Base-by-base conservation (phyloP, 495 filamentous ascomycete species). In the Tuber melanosporum region DNA sequence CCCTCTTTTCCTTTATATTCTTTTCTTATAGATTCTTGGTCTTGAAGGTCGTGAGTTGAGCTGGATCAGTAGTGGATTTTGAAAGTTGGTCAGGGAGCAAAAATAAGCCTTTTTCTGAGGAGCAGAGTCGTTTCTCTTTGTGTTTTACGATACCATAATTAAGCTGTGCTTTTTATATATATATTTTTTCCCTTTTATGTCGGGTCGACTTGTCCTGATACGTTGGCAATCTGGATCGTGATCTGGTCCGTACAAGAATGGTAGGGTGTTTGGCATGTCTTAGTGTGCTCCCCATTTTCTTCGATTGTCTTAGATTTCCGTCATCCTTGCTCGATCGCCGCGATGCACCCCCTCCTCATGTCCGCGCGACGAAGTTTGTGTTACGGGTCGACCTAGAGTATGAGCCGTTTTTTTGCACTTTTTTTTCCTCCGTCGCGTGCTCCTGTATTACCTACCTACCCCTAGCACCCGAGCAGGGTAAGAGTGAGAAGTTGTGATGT, bases 101-200 rank as follows among this genome's bases (percentile, higher is more conserved):
- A 57, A 57, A 10, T n/a, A 12, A 3, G 47, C 47, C 47, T 20
- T 2, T 46, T 46, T 22, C 47, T 52, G 47, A 22, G 39, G 9
- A 22, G 17, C 45, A 46, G 12, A 22, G 6, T 57, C 15, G 0
- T 66, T n/a, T 66, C 22, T 32, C 57, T 32, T 66, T 66, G 49
- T 66, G 57, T 66, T 26, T 26, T 57, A 57, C 49, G 49, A 32
- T 32, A 66, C n/a, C 57, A 66, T 66, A 66, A 66, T 66, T 66
- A 20, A 66, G 57, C 57, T 66, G 57, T 66, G 57, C 57, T 66
- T 66, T 32, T 62, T 26, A 32, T 32, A 32, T 32, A 32, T 32
- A 32, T 32, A 32, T 26, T 3, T 62, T 32, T 62, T 62, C 52
- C n/a, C 10, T 32, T 62, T 32, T 32, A 32, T n/a, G 22, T 12